These are phyloP conservation scores for Acacia confusa DNA, from an alignment of 306 rosid genomes.

Conservation along the genomic window DNA sequence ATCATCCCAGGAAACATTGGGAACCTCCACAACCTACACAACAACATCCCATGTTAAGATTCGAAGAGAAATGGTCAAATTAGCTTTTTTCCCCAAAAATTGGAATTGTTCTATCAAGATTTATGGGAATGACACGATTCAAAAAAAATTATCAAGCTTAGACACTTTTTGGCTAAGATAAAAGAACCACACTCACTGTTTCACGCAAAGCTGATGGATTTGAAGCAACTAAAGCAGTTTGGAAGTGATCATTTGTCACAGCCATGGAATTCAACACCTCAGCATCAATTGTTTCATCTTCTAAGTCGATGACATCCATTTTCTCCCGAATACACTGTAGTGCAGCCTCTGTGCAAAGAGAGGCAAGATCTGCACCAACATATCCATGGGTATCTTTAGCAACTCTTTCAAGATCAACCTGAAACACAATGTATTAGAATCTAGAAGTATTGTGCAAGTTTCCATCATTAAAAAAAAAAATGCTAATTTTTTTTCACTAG, in stretches of 20 bases:
- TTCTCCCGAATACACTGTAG: conserved; percentile 71
- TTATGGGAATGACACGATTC: not conserved
- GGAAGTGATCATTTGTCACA: conserved; percentile 65
- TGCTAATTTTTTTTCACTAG: not conserved
- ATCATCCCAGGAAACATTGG: conserved; percentile 70
- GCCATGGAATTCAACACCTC: conserved; percentile 73
- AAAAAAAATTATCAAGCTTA: not conserved
- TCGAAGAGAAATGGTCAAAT: not conserved
- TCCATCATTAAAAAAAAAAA: not conserved
- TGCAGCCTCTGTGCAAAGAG: conserved; percentile 78
- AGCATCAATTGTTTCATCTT: conserved; percentile 70
- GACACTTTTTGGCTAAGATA: not conserved
- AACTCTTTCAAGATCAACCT: conserved; percentile 74
- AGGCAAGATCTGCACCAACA: conserved; percentile 71
- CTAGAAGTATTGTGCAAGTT: not conserved
- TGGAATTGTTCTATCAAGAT: not conserved
- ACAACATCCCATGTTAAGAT: conserved; percentile 23
- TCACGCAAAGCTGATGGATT: conserved; percentile 78
- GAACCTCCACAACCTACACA: conserved; percentile 70
- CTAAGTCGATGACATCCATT: conserved; percentile 71
- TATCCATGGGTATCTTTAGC: conserved; percentile 69
- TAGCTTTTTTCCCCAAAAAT: not conserved
- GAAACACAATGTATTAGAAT: conserved; percentile 15
- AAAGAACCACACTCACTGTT: conserved; percentile 52
- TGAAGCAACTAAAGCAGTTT: conserved; percentile 56